Percentiles rank a stretch among this genome's conserved stretches.
Conservation (phyloP, 768 basidiomycete genomes). For the Lyophyllum shimeji region DNA sequence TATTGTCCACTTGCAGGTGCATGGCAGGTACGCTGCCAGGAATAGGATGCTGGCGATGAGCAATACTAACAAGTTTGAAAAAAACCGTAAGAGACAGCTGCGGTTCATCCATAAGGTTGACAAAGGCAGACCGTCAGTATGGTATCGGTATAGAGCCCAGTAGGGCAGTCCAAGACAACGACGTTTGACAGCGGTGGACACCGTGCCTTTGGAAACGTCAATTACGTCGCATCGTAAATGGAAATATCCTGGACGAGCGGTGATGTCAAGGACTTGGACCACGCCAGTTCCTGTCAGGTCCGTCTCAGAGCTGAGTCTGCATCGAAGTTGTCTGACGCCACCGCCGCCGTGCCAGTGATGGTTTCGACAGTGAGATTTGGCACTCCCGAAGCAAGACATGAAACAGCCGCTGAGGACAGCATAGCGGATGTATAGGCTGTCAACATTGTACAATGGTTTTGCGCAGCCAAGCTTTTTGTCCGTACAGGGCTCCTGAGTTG, state of each 20-base stretch:
- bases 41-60: neutral
- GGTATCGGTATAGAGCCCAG: neutral
- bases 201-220: neutral
- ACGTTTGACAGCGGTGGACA: neutral
- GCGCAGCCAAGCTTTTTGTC: neutral
- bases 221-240: neutral
- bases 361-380: neutral
- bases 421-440: neutral
- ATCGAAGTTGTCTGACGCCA: neutral
- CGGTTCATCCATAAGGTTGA: neutral
- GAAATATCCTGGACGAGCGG: neutral
- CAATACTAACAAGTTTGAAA: neutral
- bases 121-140: neutral
- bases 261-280: slow-evolving; percentile 8
- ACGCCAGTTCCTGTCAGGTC: neutral
- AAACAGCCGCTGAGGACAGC: neutral
- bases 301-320: neutral
- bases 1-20: neutral
- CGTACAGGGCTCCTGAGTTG: neutral
- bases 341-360: neutral
- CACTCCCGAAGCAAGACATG: neutral
- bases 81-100: neutral
- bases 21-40: neutral
- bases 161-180: neutral
- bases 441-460: neutral